Percentiles rank a stretch among this genome's conserved stretches.
Conservation (phyloP, 2,329 filamentous ascomycete species). For the Ceratocystis albifundus region DNA sequence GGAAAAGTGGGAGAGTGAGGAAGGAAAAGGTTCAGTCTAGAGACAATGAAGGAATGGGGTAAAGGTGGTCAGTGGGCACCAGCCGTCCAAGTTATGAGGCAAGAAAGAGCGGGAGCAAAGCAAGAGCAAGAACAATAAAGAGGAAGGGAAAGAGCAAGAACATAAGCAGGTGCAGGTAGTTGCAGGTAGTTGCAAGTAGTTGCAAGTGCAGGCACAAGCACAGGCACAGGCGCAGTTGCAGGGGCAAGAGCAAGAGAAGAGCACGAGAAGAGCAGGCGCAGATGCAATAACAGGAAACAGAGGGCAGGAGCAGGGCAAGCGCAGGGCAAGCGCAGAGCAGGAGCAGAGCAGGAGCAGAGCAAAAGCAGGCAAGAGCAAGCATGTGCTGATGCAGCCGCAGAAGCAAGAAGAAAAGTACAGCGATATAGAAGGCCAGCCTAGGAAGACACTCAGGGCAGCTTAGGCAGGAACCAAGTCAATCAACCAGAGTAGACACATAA, state of each 20-base stretch:
- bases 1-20: neutral
- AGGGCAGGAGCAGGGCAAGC: too few species aligned
- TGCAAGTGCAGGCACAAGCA: too few species aligned
- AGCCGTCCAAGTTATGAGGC: neutral
- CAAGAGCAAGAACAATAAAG: neutral
- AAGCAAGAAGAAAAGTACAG: too few species aligned
- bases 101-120: neutral
- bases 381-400: too few species aligned
- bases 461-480: neutral
- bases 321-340: too few species aligned
- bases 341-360: neutral
- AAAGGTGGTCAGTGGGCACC: neutral
- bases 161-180: neutral
- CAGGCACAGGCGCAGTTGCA: too few species aligned
- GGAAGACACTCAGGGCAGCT: neutral
- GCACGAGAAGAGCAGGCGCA: too few species aligned
- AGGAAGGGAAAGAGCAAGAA: neutral
- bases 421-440: too few species aligned
- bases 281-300: too few species aligned
- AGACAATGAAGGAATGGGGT: slow-evolving; percentile 8
- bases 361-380: neutral
- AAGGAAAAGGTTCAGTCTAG: neutral
- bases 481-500: neutral
- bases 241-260: too few species aligned
- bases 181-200: too few species aligned